Evolutionary conservation across 192 early-diverging fungal genomes (phyloP).

Genomic region (Borealophlyctis nickersoniae): DNA sequence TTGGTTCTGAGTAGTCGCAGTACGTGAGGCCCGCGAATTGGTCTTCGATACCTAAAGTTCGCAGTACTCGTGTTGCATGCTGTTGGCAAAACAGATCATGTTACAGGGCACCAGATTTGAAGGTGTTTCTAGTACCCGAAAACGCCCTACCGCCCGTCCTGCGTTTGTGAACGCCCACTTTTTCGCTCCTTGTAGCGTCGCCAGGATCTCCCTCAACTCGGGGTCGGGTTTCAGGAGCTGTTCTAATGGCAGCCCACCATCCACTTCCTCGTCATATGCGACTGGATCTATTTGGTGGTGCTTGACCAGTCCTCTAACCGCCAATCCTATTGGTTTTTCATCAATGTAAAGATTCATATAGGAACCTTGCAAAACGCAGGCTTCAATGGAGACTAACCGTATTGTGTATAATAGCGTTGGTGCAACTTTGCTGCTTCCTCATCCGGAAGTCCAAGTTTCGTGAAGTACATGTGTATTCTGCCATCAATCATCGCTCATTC

Average conservation of each 20-base stretch:
- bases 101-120: neutral
- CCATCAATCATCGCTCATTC: no score
- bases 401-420: conserved; percentile 61
- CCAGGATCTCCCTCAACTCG: conserved; percentile 61
- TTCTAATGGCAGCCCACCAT: conserved; percentile 66
- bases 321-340: no score
- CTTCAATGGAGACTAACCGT: no score
- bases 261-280: conserved; percentile 66
- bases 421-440: conserved; percentile 48
- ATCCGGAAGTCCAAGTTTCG: conserved; percentile 52
- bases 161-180: conserved; percentile 85
- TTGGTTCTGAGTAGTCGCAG: conserved; percentile 64
- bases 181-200: conserved; percentile 37
- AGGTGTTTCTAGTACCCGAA: no score
- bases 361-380: no score
- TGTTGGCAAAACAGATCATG: conserved; percentile 12
- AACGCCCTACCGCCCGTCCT: conserved; percentile 52
- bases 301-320: conserved; percentile 64
- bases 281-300: conserved; percentile 66
- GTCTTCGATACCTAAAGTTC: conserved; percentile 59
- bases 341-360: no score
- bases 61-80: conserved; percentile 69
- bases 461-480: conserved; percentile 61
- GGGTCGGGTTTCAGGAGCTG: conserved; percentile 57
- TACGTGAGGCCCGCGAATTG: conserved; percentile 75